Percentiles rank a stretch among this genome's conserved stretches.
These are phyloP conservation scores for Larix sibirica DNA, from an alignment of 83 land plant species.

Conservation along the genomic window DNA sequence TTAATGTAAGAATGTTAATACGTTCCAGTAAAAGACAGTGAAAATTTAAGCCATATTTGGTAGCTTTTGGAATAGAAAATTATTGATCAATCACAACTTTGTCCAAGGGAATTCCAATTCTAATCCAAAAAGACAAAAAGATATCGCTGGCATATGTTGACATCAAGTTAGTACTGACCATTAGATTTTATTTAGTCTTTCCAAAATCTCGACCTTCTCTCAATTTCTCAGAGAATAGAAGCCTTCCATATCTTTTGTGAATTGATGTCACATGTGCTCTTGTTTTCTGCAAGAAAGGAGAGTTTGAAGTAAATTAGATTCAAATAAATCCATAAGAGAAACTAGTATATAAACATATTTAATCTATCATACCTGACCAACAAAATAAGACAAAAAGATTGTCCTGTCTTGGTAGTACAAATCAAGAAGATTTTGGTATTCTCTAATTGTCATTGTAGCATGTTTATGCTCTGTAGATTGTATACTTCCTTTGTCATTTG, in stretches of 20 bases:
- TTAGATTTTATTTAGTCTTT: constrained; percentile 56
- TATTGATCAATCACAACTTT: background rate
- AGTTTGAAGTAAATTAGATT: background rate
- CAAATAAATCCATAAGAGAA: background rate
- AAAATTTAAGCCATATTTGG: background rate
- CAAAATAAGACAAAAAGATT: constrained; percentile 58
- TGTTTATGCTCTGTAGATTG: constrained; percentile 15
- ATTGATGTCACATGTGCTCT: constrained; percentile 45
- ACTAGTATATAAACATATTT: background rate
- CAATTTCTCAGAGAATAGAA: constrained; percentile 46
- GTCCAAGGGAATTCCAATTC: background rate
- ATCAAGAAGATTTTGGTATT: constrained; percentile 46
- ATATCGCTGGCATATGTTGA: background rate
- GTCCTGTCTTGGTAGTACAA: constrained; percentile 55
- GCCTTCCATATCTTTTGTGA: constrained; percentile 46
- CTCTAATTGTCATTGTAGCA: constrained; percentile 19
- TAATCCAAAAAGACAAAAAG: background rate
- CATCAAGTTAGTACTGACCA: constrained; percentile 33
- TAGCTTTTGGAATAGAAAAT: background rate
- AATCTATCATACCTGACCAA: constrained; percentile 55
- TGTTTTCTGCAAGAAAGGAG: constrained; percentile 37
- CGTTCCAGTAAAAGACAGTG: background rate
- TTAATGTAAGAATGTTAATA: background rate
- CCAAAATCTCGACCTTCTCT: constrained; percentile 51
- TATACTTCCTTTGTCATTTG: background rate